Evolutionary conservation across 768 basidiomycete species (phyloP).

Genomic region (Suillus brevipes): DNA sequence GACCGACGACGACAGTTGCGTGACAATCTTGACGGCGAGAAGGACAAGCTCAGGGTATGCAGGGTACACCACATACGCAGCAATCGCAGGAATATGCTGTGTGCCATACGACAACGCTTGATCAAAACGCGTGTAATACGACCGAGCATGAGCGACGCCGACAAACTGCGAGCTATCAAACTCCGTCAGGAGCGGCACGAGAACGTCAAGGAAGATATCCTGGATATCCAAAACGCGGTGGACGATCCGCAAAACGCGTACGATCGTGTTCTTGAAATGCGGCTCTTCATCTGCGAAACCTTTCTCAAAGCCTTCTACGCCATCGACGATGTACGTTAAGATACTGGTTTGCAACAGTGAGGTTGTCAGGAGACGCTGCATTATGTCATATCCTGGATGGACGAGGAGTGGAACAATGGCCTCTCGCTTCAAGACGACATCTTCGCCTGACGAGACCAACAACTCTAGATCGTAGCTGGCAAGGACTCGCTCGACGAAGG

Average conservation of each 20-base stretch:
- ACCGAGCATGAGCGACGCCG: constrained; percentile 59
- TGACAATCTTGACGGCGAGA: constrained; percentile 76
- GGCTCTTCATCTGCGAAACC: constrained; percentile 68
- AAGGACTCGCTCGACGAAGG: constrained; percentile 81
- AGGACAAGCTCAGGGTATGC: constrained; percentile 72
- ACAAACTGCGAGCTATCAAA: constrained; percentile 55
- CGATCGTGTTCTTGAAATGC: constrained; percentile 71
- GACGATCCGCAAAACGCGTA: constrained; percentile 79
- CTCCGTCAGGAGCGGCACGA: constrained; percentile 75
- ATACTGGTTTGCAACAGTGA: constrained; percentile 72
- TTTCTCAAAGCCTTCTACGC: constrained; percentile 73
- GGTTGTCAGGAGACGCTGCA: constrained; percentile 74
- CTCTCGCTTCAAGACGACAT: constrained; percentile 51
- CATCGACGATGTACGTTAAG: constrained; percentile 79
- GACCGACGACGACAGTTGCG: constrained; percentile 66
- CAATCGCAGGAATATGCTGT: constrained; percentile 77
- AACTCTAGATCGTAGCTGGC: constrained; percentile 80
- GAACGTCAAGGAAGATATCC: constrained; percentile 84
- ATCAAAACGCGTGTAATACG: constrained; percentile 73
- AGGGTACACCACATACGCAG: constrained; percentile 71
- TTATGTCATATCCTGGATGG: constrained; percentile 88
- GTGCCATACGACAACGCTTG: constrained; percentile 70
- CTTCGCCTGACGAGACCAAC: constrained; percentile 59
- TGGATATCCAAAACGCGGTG: constrained; percentile 83
- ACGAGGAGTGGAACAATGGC: constrained; percentile 55